Base-by-base conservation (phyloP, 805 yeast species). In the Cyberlindnera mycetangii region DNA sequence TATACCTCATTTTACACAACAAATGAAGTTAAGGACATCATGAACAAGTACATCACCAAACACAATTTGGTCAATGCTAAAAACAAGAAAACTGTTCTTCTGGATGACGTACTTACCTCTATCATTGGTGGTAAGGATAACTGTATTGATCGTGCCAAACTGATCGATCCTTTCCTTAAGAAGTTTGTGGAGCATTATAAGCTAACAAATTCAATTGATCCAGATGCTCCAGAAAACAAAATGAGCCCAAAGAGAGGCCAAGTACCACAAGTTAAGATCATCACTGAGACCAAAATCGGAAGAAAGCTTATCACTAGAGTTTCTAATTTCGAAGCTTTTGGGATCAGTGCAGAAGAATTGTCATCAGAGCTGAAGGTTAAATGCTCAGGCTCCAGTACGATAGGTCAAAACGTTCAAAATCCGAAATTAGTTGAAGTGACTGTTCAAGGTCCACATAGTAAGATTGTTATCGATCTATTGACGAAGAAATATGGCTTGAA, bases 361-460 rank as follows among this genome's bases (percentile, higher is more conserved):
- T 82, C 95, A 2, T 79, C 78, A 24, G 84, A 80, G 35, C 65
- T 92, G 50, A 80, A 84, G 47, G 79, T 80, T 17, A 81, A 81
- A 51, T 93, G 98, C 61, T 90, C 96, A 11, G 96, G 97, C 0
- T 87, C 97, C 0, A 75, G 93, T 0, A 81, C 96, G 0, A 73
- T 86, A 10, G 83, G 83, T 0, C 79, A 77, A 22, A 76, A 79
- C 33, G 68, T 70, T 14, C 76, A 75, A 32, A 74, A 77, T 41
- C 82, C 83, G 5, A 75, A 72, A 31, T 56, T 75, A 0, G 62
- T 71, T 32, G 95, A 87, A 55, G 89, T 93, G 4, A 74, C 81
- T 37, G 95, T 93, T 2, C 98, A 93, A 67, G 99, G 99, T 0
- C 85, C 92, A 2, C 98, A 92, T 60, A 80, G 81, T 19, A 74